A percentile compares a stretch with the other conserved stretches of the same genome.
Evolutionary conservation across 2,329 filamentous ascomycete species (phyloP).

Genomic region (Sarocladiaceae sp.): DNA sequence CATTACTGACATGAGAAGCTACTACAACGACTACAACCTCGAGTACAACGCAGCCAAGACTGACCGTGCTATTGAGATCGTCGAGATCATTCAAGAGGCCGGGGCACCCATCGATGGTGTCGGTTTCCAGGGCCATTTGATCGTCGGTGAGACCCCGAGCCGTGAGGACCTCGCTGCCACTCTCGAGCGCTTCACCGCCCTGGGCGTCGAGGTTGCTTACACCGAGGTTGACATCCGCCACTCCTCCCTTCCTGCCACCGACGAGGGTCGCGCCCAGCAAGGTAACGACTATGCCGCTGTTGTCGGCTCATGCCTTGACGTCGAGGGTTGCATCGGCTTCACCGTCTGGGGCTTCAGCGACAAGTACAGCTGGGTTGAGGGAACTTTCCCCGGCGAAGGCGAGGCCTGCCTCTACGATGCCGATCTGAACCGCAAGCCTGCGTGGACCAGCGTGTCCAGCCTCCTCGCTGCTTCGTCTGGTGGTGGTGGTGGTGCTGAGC

Average conservation of each 20-base stretch:
- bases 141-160: slow-evolving; percentile 44
- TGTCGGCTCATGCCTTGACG: slow-evolving; percentile 31
- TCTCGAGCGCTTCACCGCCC: slow-evolving; percentile 42
- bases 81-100: slow-evolving; percentile 37
- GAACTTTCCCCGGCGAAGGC: slow-evolving; percentile 31
- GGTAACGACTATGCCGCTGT: slow-evolving; percentile 37
- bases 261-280: slow-evolving; percentile 36
- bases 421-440: slow-evolving; percentile 31
- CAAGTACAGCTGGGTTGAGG: slow-evolving; percentile 31
- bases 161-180: slow-evolving; percentile 36
- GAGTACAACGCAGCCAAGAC: slow-evolving; percentile 45
- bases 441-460: slow-evolving; percentile 31
- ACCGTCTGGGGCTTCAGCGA: slow-evolving; percentile 39
- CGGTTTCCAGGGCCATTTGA: slow-evolving; percentile 56
- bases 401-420: slow-evolving; percentile 33
- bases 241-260: slow-evolving; percentile 35
- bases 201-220: slow-evolving; percentile 51
- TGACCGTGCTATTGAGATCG: slow-evolving; percentile 35
- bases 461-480: slow-evolving; percentile 20
- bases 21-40: slow-evolving; percentile 55
- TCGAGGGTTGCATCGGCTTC: slow-evolving; percentile 34
- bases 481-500: neutral
- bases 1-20: slow-evolving; percentile 14
- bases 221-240: slow-evolving; percentile 58
- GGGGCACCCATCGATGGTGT: slow-evolving; percentile 56